These are phyloP conservation scores for Piloderma croceum DNA, from an alignment of 768 basidiomycete genomes.

Conservation along the genomic window DNA sequence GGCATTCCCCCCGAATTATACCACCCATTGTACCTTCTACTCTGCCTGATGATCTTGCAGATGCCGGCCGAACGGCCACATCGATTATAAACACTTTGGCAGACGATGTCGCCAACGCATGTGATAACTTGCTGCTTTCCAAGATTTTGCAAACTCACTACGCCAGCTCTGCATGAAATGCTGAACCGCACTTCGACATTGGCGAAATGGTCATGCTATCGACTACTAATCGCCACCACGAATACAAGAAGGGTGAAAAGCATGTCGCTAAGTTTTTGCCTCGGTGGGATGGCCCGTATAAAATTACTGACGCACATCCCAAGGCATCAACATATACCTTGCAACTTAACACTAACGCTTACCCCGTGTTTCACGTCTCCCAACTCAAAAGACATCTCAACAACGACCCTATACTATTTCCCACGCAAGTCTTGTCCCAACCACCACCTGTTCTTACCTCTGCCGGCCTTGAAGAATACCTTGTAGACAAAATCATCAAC, in stretches of 20 bases:
- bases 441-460: too few species aligned
- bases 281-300: too few species aligned
- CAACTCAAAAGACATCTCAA: too few species aligned
- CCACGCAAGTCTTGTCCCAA: too few species aligned
- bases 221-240: constrained; percentile 13
- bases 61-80: background rate
- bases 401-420: too few species aligned
- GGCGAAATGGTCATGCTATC: constrained; percentile 24
- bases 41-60: background rate
- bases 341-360: too few species aligned
- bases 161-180: constrained; percentile 12
- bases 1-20: constrained; percentile 7
- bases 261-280: too few species aligned
- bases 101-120: constrained; percentile 20
- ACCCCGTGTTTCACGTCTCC: too few species aligned
- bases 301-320: too few species aligned
- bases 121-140: constrained; percentile 30
- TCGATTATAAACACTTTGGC: constrained; percentile 11
- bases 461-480: too few species aligned
- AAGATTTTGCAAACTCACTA: constrained; percentile 10
- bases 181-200: constrained; percentile 12
- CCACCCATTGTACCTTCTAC: constrained; percentile 5
- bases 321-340: too few species aligned
- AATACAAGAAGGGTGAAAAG: constrained; percentile 18
- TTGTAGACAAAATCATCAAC: too few species aligned